phyloP scores from a whole-genome alignment of 306 rosid genomes.

The Parietaria judaica region DNA sequence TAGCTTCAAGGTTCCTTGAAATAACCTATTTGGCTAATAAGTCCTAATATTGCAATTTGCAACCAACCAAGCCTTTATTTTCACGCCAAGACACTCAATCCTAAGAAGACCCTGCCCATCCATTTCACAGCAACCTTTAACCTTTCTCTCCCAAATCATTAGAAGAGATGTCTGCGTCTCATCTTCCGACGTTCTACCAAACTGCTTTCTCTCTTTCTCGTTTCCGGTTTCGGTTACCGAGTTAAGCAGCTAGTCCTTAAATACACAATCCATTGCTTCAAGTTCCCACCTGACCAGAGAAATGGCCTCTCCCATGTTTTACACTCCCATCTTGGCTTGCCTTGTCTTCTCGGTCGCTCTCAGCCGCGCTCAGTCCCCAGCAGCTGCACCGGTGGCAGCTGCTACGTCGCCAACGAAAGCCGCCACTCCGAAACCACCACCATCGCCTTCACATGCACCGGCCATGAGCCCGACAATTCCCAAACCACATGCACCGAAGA shows the following conservation, averaged over 20 bases:
- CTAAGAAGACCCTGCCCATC: neutral
- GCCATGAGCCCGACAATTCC: conserved; percentile 38
- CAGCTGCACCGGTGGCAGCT: conserved; percentile 29
- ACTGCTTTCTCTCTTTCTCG: conserved; percentile 3
- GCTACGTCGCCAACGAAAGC: conserved; percentile 37
- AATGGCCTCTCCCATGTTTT: conserved; percentile 30
- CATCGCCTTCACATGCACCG: conserved; percentile 53
- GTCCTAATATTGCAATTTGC: neutral
- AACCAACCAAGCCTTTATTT: conserved; percentile 3
- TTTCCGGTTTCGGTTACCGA: too few species aligned
- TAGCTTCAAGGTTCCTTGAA: too few species aligned
- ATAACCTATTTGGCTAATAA: too few species aligned
- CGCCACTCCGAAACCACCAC: conserved; percentile 42
- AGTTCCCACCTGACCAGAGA: conserved; percentile 10
- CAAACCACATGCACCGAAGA: conserved; percentile 50
- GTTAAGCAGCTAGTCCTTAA: conserved; percentile 4
- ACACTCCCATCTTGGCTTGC: conserved; percentile 15
- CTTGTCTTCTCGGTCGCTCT: conserved; percentile 21
- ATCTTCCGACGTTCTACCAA: conserved; percentile 26
- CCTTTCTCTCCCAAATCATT: conserved; percentile 18
- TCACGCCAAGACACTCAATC: conserved; percentile 14
- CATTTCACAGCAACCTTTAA: conserved; percentile 9
- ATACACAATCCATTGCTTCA: neutral
- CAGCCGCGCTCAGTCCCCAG: conserved; percentile 31
- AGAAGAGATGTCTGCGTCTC: conserved; percentile 33